These are phyloP conservation scores for Talaromyces stipitatus DNA, from an alignment of 495 filamentous ascomycete genomes.

Conservation along the genomic window DNA sequence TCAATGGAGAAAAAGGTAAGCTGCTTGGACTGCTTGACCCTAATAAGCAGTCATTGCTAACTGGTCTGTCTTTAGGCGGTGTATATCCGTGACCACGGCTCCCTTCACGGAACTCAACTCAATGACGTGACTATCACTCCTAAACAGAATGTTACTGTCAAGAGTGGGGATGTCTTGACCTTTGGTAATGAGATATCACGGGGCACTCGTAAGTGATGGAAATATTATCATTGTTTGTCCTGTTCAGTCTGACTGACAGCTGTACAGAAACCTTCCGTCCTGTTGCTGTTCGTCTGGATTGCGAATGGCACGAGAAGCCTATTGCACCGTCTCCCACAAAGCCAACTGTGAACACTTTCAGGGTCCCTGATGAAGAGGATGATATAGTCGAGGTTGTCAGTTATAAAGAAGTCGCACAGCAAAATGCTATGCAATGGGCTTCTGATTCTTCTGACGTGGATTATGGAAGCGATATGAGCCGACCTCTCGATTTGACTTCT, in stretches of 20 bases:
- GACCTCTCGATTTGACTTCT: conserved; percentile 14
- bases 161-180: conserved; percentile 39
- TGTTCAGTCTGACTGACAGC: not conserved
- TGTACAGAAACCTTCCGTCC: conserved; percentile 34
- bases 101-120: conserved; percentile 51
- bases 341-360: conserved; percentile 31
- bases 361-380: conserved; percentile 37
- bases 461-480: conserved; percentile 15
- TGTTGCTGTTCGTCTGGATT: conserved; percentile 26
- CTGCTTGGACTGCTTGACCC: not conserved
- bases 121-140: conserved; percentile 32
- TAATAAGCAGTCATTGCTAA: not conserved
- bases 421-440: not conserved
- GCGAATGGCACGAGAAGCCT: conserved; percentile 19
- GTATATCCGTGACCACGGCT: conserved; percentile 42
- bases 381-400: conserved; percentile 15
- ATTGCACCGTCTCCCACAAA: not conserved
- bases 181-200: conserved; percentile 50
- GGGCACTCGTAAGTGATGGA: conserved; percentile 29
- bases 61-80: conserved; percentile 17
- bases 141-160: conserved; percentile 27
- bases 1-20: conserved; percentile 36
- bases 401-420: not conserved
- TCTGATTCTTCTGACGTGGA: conserved; percentile 9
- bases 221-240: not conserved